Evolutionary conservation across 1,139 yeast species (phyloP), one percentile per base, ranked within the genome.

Genomic region (Pneumocystis jirovecii): DNA sequence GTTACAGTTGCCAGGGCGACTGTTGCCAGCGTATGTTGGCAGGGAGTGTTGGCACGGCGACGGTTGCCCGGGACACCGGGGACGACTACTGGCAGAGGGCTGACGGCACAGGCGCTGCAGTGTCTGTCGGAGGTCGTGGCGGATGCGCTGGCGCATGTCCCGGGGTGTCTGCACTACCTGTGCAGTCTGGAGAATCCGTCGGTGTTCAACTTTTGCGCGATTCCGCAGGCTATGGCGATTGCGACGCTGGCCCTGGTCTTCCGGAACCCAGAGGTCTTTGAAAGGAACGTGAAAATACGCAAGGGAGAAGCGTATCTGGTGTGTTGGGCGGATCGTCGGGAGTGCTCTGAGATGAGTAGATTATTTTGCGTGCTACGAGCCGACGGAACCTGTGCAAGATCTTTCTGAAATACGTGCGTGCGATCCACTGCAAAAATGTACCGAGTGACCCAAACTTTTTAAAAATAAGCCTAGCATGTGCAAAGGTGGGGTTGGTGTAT

Each of bases 151-250:
- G 79, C 79, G 60, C 97, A 91, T 72, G 93, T 83, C 60, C 83
- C 82, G 66, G 95, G 89, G 72, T 88, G 86, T 45, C 80, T 95
- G 72, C 82, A 82, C 66, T 95, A 88, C 74, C 80, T 95, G 67
- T 82, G 95, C 35, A 80, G 85, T 70, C 83, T 93, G 63, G 82
- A 83, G 68, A 98, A 95, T 73, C 89, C 87, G 66, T 84, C 96
- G 0, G 78, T 87, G 64, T 93, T 89, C 79, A 86, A 85, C 70
- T 93, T 93, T 79, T 91, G 97, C 78, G 91, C 97, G 21, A 93
- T 93, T 73, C 98, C 98, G 25, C 98, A 93, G 77, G 97, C 91
- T 42, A 93, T 93, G 98, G 96, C 97, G 60, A 86, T 93, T 74
- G 97, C 97, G 8, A 89, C 97, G 0, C 80, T 93, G 71, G 91